Conservation (phyloP, 345 rosid genomes). For the Firmiana major region DNA sequence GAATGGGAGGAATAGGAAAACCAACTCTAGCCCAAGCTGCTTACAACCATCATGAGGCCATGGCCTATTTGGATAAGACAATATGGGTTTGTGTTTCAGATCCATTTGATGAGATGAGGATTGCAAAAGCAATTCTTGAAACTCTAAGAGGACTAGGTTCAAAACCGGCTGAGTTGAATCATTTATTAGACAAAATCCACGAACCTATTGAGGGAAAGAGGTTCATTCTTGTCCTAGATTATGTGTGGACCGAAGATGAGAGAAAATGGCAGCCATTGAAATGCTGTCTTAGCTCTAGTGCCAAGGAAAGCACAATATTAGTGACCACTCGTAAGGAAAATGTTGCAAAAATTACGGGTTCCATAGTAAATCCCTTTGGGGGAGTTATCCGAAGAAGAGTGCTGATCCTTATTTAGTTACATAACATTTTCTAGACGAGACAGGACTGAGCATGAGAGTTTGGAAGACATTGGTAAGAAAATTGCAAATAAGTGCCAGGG, state of each 20-base stretch:
- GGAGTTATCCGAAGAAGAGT: too few relatives aligned
- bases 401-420: too few relatives aligned
- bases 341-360: too few relatives aligned
- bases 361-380: too few relatives aligned
- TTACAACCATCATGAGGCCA: neutral
- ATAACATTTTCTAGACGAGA: neutral
- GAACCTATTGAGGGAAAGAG: slow-evolving; percentile 1
- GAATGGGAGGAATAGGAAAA: slow-evolving; percentile 12
- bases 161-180: neutral
- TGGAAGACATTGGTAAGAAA: neutral
- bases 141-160: neutral
- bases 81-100: slow-evolving; percentile 12
- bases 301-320: slow-evolving; percentile 11
- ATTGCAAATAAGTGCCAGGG: slow-evolving; percentile 8
- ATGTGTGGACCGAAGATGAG: slow-evolving; percentile 23
- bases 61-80: neutral
- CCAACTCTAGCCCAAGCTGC: neutral
- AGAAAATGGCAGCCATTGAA: slow-evolving; percentile 10
- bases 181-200: neutral
- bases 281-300: neutral
- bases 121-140: slow-evolving; percentile 22
- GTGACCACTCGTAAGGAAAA: too few relatives aligned
- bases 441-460: neutral
- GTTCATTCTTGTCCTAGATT: slow-evolving; percentile 22
- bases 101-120: slow-evolving; percentile 5